Evolutionary conservation across 75 land plant genomes (phyloP).

Genomic region (Azolla pinnata): DNA sequence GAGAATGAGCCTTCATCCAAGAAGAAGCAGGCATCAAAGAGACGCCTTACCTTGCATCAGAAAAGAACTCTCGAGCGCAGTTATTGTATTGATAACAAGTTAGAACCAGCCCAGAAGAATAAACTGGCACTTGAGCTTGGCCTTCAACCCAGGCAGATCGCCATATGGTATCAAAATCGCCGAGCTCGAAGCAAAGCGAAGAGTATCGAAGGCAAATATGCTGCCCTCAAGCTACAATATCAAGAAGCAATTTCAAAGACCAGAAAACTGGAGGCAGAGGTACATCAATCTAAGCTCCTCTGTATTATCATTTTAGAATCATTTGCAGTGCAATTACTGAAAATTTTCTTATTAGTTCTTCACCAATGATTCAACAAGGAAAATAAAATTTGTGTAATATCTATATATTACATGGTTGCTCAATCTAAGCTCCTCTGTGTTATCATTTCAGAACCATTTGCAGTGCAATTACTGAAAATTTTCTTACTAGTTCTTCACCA

Average conservation of each 20-base stretch:
- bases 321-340: too few species aligned
- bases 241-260: neutral
- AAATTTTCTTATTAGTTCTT: too few species aligned
- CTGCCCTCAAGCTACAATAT: neutral
- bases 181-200: constrained; percentile 25
- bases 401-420: too few species aligned
- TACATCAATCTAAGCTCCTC: too few species aligned
- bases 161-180: constrained; percentile 39
- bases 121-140: neutral
- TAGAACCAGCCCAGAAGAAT: neutral
- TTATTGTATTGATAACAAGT: neutral
- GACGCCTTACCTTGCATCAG: neutral
- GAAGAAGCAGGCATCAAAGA: neutral
- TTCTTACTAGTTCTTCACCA: too few species aligned
- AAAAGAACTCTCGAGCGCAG: neutral
- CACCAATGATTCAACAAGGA: too few species aligned
- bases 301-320: too few species aligned
- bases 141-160: constrained; percentile 17
- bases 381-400: too few species aligned
- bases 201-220: constrained; percentile 17
- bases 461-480: too few species aligned
- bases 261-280: neutral
- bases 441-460: too few species aligned
- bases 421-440: too few species aligned
- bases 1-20: too few species aligned